Evolutionary conservation across 805 yeast genomes (phyloP).

Genomic region (Teunomyces stri): DNA sequence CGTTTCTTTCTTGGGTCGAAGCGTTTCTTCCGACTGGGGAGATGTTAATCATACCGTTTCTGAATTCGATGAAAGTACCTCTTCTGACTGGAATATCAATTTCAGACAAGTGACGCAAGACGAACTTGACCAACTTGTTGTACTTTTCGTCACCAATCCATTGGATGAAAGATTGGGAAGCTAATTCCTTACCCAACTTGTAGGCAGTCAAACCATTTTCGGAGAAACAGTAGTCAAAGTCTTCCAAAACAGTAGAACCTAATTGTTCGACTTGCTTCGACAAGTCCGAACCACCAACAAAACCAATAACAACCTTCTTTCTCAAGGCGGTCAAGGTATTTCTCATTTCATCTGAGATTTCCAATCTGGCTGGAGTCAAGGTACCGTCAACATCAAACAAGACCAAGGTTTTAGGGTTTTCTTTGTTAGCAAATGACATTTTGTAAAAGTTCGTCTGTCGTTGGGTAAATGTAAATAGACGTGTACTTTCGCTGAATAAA

Average conservation of each 20-base stretch:
- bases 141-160: slow-evolving; percentile 97
- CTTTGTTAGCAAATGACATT: slow-evolving; percentile 68
- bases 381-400: slow-evolving; percentile 99
- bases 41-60: slow-evolving; percentile 98
- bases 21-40: slow-evolving; percentile 99
- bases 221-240: slow-evolving; percentile 93
- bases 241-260: slow-evolving; percentile 70
- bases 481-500: slow-evolving; percentile 1
- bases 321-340: slow-evolving; percentile 70
- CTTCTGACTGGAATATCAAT: slow-evolving; percentile 94
- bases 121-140: slow-evolving; percentile 82
- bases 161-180: slow-evolving; percentile 88
- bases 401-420: slow-evolving; percentile 82
- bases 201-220: slow-evolving; percentile 99
- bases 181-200: slow-evolving; percentile 82
- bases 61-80: slow-evolving; percentile 98
- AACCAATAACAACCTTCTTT: slow-evolving; percentile 91
- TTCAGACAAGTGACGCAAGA: slow-evolving; percentile 78
- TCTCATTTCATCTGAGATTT: slow-evolving; percentile 73
- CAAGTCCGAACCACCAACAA: slow-evolving; percentile 96
- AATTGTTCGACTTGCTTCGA: slow-evolving; percentile 94
- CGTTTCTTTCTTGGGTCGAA: slow-evolving; percentile 88
- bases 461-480: slow-evolving; percentile 1
- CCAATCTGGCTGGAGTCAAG: slow-evolving; percentile 92
- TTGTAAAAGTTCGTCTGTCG: slow-evolving; percentile 2